Base-by-base conservation (phyloP, 192 early-diverging fungal species). In the Fimicolochytrium jonesii region DNA sequence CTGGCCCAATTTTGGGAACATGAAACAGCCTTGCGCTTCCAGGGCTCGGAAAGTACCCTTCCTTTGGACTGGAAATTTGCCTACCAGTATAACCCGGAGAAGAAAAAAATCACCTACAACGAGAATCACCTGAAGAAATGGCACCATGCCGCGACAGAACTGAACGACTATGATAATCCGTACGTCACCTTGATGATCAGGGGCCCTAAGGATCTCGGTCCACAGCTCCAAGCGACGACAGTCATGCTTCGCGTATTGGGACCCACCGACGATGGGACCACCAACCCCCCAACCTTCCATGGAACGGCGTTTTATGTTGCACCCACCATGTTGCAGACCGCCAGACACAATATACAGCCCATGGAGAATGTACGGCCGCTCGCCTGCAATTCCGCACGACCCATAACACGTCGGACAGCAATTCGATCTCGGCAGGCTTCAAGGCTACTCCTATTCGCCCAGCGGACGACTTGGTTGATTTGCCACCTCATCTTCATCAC, bases 11-110 rank as follows among this genome's bases (percentile, higher is more conserved):
- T 39, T 39, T 39, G 37, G 37, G 50, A 52, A 20, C 50, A 52
- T 13, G 50, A 52, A 20, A 52, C 50, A 6, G 50, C 50, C 26
- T 20, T 52, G 25, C 50, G 50, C 50, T 52, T 52, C 50, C 46
- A 22, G 11, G 22, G 46, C 10, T 17, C 6, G 11, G 23, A 25
- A 7, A n/a, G n/a, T n/a, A n/a, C n/a, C n/a, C 11, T 48, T 9
- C 50, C 50, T 17, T 32, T 20, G 25, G 50, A 30, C 30, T 52
- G 30, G 25, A 52, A 52, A 32, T 52, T 22, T 20, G 50, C 50
- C 9, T 52, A 52, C 31, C 50, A 52, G 50, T 52, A 31, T 9
- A 30, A 22, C 25, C 50, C 50, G 9, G 50, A 52, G 20, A 22
- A 52, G 25, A 31, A 7, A 20, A 52, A 31, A 20, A 6, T 52